phyloP scores from a whole-genome alignment of 2,329 filamentous ascomycete species.

The Colletotrichum incanum region DNA sequence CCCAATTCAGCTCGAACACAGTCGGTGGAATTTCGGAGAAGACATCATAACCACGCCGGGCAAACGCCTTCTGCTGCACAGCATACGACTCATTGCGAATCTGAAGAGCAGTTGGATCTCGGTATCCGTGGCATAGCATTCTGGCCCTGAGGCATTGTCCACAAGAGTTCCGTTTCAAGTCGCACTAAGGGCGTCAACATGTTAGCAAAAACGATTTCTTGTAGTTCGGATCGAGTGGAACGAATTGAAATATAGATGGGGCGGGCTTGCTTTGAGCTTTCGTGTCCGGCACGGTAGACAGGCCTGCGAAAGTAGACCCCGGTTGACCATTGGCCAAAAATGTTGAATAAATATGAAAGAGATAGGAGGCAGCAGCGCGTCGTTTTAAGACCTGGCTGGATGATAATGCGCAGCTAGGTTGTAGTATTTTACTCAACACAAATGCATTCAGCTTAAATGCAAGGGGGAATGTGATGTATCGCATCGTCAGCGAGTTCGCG shows the following conservation, averaged over 20 bases:
- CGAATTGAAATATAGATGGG: too few species aligned
- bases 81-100: conserved; percentile 47
- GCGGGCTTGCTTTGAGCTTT: conserved; percentile 45
- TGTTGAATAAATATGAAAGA: background rate
- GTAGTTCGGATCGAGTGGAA: too few species aligned
- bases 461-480: too few species aligned
- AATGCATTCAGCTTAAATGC: too few species aligned
- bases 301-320: conserved; percentile 45
- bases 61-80: conserved; percentile 39
- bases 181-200: conserved; percentile 42
- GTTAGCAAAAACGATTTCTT: background rate
- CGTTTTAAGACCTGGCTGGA: too few species aligned
- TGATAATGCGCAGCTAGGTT: background rate
- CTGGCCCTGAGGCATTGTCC: conserved; percentile 47
- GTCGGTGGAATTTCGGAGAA: background rate
- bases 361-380: background rate
- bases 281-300: conserved; percentile 47
- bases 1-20: conserved; percentile 40
- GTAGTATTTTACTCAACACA: background rate
- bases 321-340: conserved; percentile 45
- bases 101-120: conserved; percentile 45
- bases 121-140: conserved; percentile 48
- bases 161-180: conserved; percentile 44
- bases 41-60: background rate
- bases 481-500: too few species aligned